Evolutionary conservation across 202 grass and related monocot genomes (phyloP).

Genomic region (Sporobolus alterniflorus): DNA sequence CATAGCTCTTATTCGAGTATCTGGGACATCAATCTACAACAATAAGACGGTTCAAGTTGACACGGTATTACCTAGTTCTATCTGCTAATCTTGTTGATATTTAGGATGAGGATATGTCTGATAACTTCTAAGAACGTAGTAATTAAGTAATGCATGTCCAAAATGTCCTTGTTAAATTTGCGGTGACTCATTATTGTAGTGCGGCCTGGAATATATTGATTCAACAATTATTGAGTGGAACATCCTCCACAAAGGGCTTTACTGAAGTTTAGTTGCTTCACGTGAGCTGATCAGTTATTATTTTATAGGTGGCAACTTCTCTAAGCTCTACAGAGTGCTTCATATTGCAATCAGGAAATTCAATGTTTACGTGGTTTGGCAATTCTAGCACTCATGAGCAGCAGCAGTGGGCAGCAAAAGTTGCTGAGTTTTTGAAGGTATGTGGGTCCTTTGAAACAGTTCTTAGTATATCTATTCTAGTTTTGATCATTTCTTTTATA

Average conservation of each 20-base stretch:
- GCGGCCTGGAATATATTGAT: background rate
- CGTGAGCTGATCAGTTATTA: conserved; percentile 27
- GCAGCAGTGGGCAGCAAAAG: conserved; percentile 86
- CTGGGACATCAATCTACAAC: conserved; percentile 74
- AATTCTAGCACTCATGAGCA: conserved; percentile 91
- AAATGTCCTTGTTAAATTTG: background rate
- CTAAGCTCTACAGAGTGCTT: conserved; percentile 88
- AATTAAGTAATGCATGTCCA: background rate
- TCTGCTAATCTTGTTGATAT: conserved; percentile 38
- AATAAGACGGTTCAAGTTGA: conserved; percentile 93
- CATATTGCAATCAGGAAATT: conserved; percentile 89
- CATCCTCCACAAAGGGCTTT: background rate
- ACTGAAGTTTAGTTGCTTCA: conserved; percentile 9
- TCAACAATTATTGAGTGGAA: background rate
- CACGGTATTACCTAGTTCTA: conserved; percentile 56
- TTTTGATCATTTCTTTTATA: background rate
- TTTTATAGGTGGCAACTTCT: conserved; percentile 78
- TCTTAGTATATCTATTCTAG: conserved; percentile 11
- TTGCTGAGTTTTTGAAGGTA: conserved; percentile 96
- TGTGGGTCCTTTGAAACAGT: background rate
- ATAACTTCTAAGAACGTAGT: background rate
- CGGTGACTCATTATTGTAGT: background rate
- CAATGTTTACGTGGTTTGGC: conserved; percentile 89
- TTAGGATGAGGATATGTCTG: conserved; percentile 6
- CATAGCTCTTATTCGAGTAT: conserved; percentile 86